A percentile compares a stretch with the other conserved stretches of the same genome.
phyloP scores from a whole-genome alignment of 1,139 yeast genomes.

The Casaregolazyma suthepensis region DNA sequence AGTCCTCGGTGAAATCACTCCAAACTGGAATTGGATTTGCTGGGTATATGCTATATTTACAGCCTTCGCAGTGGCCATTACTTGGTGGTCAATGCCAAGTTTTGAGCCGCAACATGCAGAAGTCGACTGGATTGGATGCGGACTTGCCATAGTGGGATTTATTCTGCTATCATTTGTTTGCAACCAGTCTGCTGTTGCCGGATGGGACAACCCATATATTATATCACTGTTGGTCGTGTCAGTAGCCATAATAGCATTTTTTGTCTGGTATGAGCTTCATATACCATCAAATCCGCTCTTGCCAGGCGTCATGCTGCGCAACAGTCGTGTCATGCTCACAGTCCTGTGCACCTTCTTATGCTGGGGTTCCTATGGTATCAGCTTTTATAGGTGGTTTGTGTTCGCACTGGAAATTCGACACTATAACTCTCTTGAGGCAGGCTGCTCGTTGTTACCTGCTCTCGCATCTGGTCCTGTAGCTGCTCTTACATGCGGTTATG shows the following conservation, averaged over 20 bases:
- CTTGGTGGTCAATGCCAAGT: neutral
- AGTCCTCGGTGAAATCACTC: neutral
- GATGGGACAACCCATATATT: conserved; percentile 43
- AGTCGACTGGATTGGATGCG: conserved; percentile 39
- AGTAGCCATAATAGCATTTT: conserved; percentile 29
- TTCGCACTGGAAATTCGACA: neutral
- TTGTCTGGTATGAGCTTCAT: conserved; percentile 36
- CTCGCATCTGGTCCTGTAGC: neutral
- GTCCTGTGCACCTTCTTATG: neutral
- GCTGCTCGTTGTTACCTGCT: neutral
- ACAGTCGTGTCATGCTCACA: neutral
- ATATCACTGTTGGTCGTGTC: conserved; percentile 40
- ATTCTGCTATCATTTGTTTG: conserved; percentile 36
- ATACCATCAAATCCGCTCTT: conserved; percentile 39
- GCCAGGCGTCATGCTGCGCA: conserved; percentile 26
- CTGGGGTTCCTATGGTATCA: neutral
- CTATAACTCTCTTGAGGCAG: neutral
- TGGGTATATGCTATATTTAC: neutral
- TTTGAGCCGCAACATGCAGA: neutral
- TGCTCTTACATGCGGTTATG: neutral
- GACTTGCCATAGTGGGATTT: conserved; percentile 35
- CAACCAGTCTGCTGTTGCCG: conserved; percentile 35
- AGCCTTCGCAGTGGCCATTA: neutral
- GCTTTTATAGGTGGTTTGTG: neutral
- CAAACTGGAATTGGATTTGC: neutral